Evolutionary conservation across 257 asterid species (phyloP).

Genomic region (Penstemon davidsonii): DNA sequence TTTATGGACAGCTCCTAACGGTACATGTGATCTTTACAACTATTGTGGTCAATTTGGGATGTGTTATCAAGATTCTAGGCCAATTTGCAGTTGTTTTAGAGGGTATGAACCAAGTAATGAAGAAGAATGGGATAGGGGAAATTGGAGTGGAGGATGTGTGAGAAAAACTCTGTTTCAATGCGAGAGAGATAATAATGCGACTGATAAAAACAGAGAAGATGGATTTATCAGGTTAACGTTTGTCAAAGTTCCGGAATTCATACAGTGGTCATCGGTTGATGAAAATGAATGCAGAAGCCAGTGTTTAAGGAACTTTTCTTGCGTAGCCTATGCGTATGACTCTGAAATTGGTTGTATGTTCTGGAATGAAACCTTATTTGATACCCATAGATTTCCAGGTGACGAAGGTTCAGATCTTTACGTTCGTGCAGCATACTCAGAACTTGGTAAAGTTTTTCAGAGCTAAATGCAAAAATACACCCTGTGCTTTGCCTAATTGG

Average conservation of each 20-base stretch:
- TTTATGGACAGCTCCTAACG: slow-evolving; percentile 15
- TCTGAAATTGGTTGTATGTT: background rate
- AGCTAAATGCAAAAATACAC: background rate
- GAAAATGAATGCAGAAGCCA: background rate
- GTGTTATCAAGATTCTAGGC: slow-evolving; percentile 27
- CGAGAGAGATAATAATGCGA: slow-evolving; percentile 19
- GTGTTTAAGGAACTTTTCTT: slow-evolving; percentile 2
- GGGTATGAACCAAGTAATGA: slow-evolving; percentile 36
- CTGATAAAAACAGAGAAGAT: slow-evolving; percentile 24
- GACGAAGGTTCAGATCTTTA: background rate
- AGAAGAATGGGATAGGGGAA: slow-evolving; percentile 37
- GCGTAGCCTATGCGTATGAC: background rate
- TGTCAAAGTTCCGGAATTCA: background rate
- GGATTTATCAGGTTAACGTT: slow-evolving; percentile 32
- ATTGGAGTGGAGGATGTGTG: slow-evolving; percentile 42
- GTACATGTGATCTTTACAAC: slow-evolving; percentile 7
- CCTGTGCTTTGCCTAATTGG: too few relatives aligned
- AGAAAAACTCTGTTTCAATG: slow-evolving; percentile 34
- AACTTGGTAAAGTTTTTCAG: background rate
- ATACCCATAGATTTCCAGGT: background rate
- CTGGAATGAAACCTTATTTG: background rate
- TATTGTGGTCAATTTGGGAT: slow-evolving; percentile 29
- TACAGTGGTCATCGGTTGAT: background rate
- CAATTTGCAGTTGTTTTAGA: slow-evolving; percentile 38
- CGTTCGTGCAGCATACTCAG: background rate